Evolutionary conservation across 2,329 filamentous ascomycete species (phyloP), one percentile per base, ranked within the genome.

Genomic region (Celoporthe dispersa): DNA sequence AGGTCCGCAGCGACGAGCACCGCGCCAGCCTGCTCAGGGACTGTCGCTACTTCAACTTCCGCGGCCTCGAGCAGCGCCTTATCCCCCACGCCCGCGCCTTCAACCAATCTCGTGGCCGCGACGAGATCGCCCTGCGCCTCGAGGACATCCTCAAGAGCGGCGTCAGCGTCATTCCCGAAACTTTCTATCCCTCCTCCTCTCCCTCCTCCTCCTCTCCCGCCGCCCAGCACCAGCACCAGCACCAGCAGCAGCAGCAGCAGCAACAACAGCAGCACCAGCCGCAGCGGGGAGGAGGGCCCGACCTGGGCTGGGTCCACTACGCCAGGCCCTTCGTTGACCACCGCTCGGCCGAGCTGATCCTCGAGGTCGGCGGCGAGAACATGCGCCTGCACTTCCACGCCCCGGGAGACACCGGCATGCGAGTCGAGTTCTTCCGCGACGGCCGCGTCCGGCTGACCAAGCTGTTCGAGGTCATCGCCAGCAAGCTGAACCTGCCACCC

Each of bases 61-160:
- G 94, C 77, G 94, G 94, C 0, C 82, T 98, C 0, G 95, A 98
- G 81, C 95, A 98, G 80, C 90, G 89, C 73, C 84, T 98, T 14
- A 91, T 98, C 59, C 89, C 92, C 0, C 92, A 94, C 79, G 80
- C 88, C 37, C 91, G 95, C 71, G 88, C 86, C 66, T 94, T 89
- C 80, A 97, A 98, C 76, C 86, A 92, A 48, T 81, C 86, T 22
- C 86, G 91, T 2, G 83, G 86, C 22, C 87, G 87, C 64, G 85
- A 88, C 3, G 94, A 98, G 80, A 97, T 98, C 25, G 81, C 89
- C 5, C 84, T 98, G 41, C 87, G 93, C 0, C 81, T 98, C 2
- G 91, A 96, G 76, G 94, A 98, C 76, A 88, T 98, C n/a, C 89
- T 95, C 44, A 94, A 95, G 75, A 94, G 92, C 2, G 95, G 95